phyloP scores from a whole-genome alignment of 306 rosid genomes.

The Calophaca sinica region DNA sequence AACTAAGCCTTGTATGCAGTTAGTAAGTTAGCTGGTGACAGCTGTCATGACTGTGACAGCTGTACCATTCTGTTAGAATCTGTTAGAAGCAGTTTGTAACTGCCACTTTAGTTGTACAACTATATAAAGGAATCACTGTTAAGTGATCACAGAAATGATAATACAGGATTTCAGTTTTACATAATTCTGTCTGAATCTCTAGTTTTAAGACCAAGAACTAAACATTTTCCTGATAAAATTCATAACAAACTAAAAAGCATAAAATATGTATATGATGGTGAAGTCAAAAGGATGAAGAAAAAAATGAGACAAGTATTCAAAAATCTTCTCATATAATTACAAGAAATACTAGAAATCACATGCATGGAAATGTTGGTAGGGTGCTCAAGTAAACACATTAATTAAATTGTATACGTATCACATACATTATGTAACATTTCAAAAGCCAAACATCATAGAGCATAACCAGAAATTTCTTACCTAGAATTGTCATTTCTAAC shows the following conservation, averaged over 20 bases:
- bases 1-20: no score
- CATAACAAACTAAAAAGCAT: slow-evolving; percentile 15
- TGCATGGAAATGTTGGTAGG: slow-evolving; percentile 37
- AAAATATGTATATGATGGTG: slow-evolving; percentile 27
- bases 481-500: slow-evolving; percentile 92
- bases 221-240: no score
- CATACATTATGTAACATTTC: slow-evolving; percentile 20
- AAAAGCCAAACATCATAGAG: slow-evolving; percentile 35
- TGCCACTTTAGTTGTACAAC: no score
- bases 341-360: slow-evolving; percentile 34
- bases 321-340: slow-evolving; percentile 6
- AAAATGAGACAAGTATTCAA: slow-evolving; percentile 15
- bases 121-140: no score
- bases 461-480: slow-evolving; percentile 55
- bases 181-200: no score
- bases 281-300: slow-evolving; percentile 38
- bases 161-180: no score
- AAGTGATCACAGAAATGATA: no score
- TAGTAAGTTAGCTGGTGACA: no score
- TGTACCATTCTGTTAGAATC: no score
- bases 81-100: no score
- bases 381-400: slow-evolving; percentile 30
- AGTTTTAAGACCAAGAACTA: no score
- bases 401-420: slow-evolving; percentile 12
- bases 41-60: no score